Base-by-base conservation (phyloP, 2,329 filamentous ascomycete genomes). In the Coniella vitis region DNA sequence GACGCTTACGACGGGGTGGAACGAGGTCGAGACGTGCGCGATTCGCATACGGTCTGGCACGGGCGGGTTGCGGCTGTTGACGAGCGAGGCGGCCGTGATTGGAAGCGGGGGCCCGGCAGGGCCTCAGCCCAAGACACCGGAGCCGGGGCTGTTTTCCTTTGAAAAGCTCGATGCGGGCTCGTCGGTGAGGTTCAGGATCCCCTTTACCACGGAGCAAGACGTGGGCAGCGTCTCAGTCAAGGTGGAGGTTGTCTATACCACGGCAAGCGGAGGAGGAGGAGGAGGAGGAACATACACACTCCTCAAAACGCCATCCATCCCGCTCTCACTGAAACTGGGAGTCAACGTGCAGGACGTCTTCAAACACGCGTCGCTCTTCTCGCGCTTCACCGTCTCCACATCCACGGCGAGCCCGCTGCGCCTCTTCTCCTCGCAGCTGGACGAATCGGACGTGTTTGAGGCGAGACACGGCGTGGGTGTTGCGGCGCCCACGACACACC, bases 331-430 rank as follows among this genome's bases (percentile, higher is more conserved):
- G 4, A 87, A 89, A 0, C 74, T 98, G 3, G 90, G 91, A 3
- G 93, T 98, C 54, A 97, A 97, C 56, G 93, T 98, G 5, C 90
- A 97, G 60, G 93, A 98, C 58, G 81, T 94, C 22, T 97, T 97
- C 72, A 95, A 95, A 62, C 81, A 88, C 54, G 71, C 82, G 7
- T 76, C 81, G 0, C 74, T 97, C 0, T 93, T 93, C 61, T 96
- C 90, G 0, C 84, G 85, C 9, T 98, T 98, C 63, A 95, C 87
- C 13, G 84, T 98, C 45, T 90, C 88, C 12, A 90, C 90, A 0
- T 85, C 88, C 1, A 87, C 76, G 48, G 65, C 78, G 20, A 83
- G 84, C 25, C 93, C 93, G 0, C 65, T 97, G 9, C 78, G 86
- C 4, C 69, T 98, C 7, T 74, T 86, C 39, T 78, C 78, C 47